Evolutionary conservation across 148 eudicot genomes (phyloP).

Genomic region (Agrostemma githago): DNA sequence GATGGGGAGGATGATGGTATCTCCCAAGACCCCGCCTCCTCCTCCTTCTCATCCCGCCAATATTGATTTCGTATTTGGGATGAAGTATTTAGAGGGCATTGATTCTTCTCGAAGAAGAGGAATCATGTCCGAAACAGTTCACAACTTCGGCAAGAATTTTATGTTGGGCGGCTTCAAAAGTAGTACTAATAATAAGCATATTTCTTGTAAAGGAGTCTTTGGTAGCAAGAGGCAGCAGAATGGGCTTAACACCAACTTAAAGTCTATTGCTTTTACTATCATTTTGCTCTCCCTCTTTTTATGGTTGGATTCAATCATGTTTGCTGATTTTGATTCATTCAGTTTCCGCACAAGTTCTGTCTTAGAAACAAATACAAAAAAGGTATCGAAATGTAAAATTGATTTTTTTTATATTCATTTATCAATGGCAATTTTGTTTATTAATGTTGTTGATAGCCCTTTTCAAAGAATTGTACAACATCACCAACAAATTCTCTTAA

Average conservation of each 20-base stretch:
- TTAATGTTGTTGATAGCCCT: neutral
- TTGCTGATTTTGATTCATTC: slow-evolving; percentile 38
- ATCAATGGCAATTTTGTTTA: neutral
- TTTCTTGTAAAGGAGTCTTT: slow-evolving; percentile 42
- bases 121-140: slow-evolving; percentile 31
- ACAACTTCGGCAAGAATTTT: slow-evolving; percentile 32
- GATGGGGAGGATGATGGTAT: slow-evolving; percentile 53
- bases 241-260: slow-evolving; percentile 48
- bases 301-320: slow-evolving; percentile 66
- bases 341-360: slow-evolving; percentile 24
- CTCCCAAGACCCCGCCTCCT: slow-evolving; percentile 35
- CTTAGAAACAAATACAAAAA: slow-evolving; percentile 17
- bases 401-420: neutral
- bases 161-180: slow-evolving; percentile 39
- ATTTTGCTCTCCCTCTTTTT: slow-evolving; percentile 46
- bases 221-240: slow-evolving; percentile 48
- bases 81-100: slow-evolving; percentile 29
- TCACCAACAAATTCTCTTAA: too few relatives aligned
- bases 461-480: neutral
- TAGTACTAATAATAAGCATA: slow-evolving; percentile 31
- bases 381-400: slow-evolving; percentile 26
- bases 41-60: slow-evolving; percentile 25
- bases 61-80: slow-evolving; percentile 32
- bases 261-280: slow-evolving; percentile 42
- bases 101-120: slow-evolving; percentile 42